Percentiles rank a stretch among this genome's conserved stretches.
Evolutionary conservation across 2,329 filamentous ascomycete genomes (phyloP).

Genomic region (Periconia macrospinosa): DNA sequence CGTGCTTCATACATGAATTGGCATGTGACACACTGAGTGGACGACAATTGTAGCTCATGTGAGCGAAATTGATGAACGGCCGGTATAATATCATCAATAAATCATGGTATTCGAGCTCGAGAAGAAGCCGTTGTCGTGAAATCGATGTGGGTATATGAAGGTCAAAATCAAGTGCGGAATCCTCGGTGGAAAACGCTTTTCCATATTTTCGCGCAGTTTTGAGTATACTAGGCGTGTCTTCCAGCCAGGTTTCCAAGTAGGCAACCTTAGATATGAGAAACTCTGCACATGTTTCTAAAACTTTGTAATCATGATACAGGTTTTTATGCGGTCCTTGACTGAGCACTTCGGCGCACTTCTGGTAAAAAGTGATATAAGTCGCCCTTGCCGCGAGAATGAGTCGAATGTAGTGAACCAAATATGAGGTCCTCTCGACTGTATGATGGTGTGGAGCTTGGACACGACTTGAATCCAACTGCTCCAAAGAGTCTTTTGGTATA

Average conservation of each 20-base stretch:
- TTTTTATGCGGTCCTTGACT: slow-evolving; percentile 13
- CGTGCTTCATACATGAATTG: not conserved
- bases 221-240: not conserved
- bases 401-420: slow-evolving; percentile 30
- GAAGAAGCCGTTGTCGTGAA: slow-evolving; percentile 12
- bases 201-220: not conserved
- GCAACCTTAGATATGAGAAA: not conserved
- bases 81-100: slow-evolving; percentile 24
- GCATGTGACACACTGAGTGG: not conserved
- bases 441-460: not conserved
- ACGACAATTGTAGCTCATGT: slow-evolving; percentile 2
- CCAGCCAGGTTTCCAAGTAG: not conserved
- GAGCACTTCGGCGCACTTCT: slow-evolving; percentile 25
- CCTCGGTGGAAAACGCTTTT: not conserved
- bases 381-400: slow-evolving; percentile 37
- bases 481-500: slow-evolving; percentile 38
- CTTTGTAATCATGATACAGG: slow-evolving; percentile 34
- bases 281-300: slow-evolving; percentile 26
- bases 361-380: slow-evolving; percentile 42
- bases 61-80: slow-evolving; percentile 24
- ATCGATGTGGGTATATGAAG: not conserved
- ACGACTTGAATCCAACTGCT: not conserved
- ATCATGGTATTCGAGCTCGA: slow-evolving; percentile 32
- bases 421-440: not conserved
- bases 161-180: not conserved